A percentile compares a stretch with the other conserved stretches of the same genome.
Evolutionary conservation across 2,329 filamentous ascomycete genomes (phyloP).

Genomic region (Aspergillus novofumigatus): DNA sequence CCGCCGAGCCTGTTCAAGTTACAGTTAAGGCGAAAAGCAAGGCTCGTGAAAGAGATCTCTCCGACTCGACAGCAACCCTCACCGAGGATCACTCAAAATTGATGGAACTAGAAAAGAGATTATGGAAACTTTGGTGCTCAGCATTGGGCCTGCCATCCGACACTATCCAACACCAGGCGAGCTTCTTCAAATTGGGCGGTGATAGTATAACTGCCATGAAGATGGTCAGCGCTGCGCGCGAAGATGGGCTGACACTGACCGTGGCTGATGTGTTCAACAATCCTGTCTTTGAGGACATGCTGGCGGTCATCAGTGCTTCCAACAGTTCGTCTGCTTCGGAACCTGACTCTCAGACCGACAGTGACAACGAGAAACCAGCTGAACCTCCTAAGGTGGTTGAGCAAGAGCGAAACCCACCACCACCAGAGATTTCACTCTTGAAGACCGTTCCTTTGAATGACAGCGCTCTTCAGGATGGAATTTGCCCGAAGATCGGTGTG

Average conservation of each 20-base stretch:
- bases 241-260: slow-evolving; percentile 37
- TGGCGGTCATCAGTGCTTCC: slow-evolving; percentile 25
- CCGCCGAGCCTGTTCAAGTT: slow-evolving; percentile 6
- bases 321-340: slow-evolving; percentile 14
- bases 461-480: slow-evolving; percentile 44
- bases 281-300: slow-evolving; percentile 39
- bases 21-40: slow-evolving; percentile 2
- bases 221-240: slow-evolving; percentile 37
- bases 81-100: slow-evolving; percentile 27
- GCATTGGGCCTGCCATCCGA: slow-evolving; percentile 32
- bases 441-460: slow-evolving; percentile 24
- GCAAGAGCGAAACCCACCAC: neutral
- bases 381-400: slow-evolving; percentile 2
- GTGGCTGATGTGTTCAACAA: slow-evolving; percentile 44
- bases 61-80: slow-evolving; percentile 25
- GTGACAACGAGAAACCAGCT: slow-evolving; percentile 7
- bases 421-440: slow-evolving; percentile 22
- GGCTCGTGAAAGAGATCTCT: slow-evolving; percentile 3
- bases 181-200: slow-evolving; percentile 41
- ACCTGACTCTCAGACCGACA: slow-evolving; percentile 16
- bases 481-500: slow-evolving; percentile 51
- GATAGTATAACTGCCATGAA: slow-evolving; percentile 42
- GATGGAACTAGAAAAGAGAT: slow-evolving; percentile 29
- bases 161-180: slow-evolving; percentile 33
- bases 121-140: slow-evolving; percentile 37